Evolutionary conservation across 169 alveolate species (phyloP).

Genomic region (Plasmodium adleri): DNA sequence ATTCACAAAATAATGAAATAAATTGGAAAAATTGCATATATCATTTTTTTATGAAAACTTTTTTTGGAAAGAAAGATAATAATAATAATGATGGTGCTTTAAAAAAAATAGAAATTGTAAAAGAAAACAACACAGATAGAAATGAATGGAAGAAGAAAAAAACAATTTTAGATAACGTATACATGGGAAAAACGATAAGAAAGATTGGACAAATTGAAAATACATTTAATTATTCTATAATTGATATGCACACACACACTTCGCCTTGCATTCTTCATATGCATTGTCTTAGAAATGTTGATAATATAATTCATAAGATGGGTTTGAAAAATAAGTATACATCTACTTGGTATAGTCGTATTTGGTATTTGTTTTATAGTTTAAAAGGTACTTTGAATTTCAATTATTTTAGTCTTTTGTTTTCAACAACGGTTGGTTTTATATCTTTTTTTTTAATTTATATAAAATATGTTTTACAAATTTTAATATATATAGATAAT

Average conservation of each 20-base stretch:
- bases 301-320: constrained; percentile 25
- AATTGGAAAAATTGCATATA: too few relatives aligned
- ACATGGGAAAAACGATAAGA: constrained; percentile 24
- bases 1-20: too few relatives aligned
- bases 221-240: constrained; percentile 56
- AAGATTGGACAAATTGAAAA: constrained; percentile 70
- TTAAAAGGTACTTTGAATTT: constrained; percentile 68
- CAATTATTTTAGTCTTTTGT: constrained; percentile 60
- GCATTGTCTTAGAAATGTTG: constrained; percentile 65
- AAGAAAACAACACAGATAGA: constrained; percentile 2
- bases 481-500: constrained; percentile 26
- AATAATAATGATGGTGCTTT: not conserved
- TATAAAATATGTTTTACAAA: constrained; percentile 30
- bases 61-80: not conserved
- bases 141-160: constrained; percentile 40
- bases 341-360: constrained; percentile 59
- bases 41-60: too few relatives aligned
- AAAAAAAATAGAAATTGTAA: constrained; percentile 1
- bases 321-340: constrained; percentile 62
- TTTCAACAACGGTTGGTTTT: constrained; percentile 50
- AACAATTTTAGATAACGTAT: constrained; percentile 48
- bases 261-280: constrained; percentile 72
- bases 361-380: constrained; percentile 70
- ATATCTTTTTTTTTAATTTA: constrained; percentile 34
- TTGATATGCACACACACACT: constrained; percentile 57